phyloP scores from a whole-genome alignment of 2,329 filamentous ascomycete genomes.

The Ophiobolus disseminans region DNA sequence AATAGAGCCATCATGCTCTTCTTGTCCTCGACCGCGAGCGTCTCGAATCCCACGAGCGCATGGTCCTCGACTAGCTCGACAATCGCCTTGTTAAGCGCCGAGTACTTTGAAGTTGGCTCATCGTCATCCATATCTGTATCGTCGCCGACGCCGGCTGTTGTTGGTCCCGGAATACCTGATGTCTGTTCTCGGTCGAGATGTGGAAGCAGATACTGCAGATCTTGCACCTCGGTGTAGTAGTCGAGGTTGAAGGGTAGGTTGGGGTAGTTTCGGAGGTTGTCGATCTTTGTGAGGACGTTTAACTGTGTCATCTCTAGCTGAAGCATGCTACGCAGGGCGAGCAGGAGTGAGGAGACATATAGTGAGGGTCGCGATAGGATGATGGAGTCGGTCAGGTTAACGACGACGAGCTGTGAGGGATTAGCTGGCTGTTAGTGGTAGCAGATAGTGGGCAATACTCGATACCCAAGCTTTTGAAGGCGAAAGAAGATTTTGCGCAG shows the following conservation, averaged over 20 bases:
- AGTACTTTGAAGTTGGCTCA: conserved; percentile 68
- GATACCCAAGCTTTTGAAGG: conserved; percentile 88
- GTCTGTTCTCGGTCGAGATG: conserved; percentile 76
- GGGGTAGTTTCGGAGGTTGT: conserved; percentile 86
- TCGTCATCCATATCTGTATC: conserved; percentile 57
- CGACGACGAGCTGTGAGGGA: conserved; percentile 77
- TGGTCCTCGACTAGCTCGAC: conserved; percentile 88
- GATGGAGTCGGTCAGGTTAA: conserved; percentile 94
- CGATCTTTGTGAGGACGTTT: conserved; percentile 97
- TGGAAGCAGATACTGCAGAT: conserved; percentile 83
- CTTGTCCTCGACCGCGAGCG: conserved; percentile 94
- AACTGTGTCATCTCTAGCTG: conserved; percentile 97
- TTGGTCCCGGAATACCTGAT: conserved; percentile 45
- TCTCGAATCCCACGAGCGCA: conserved; percentile 88
- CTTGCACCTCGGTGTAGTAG: conserved; percentile 97
- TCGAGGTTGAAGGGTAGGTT: conserved; percentile 93
- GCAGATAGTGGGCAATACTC: conserved; percentile 66
- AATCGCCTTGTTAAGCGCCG: conserved; percentile 83
- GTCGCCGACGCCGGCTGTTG: conserved; percentile 8
- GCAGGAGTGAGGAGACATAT: conserved; percentile 91
- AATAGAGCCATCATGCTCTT: conserved; percentile 94
- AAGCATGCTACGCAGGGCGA: conserved; percentile 94
- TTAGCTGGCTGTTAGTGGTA: conserved; percentile 30
- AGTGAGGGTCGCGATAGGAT: conserved; percentile 91
- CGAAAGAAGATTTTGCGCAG: conserved; percentile 90